These are phyloP conservation scores for Coprinopsis marcescibilis DNA, from an alignment of 768 basidiomycete species.

Conservation along the genomic window DNA sequence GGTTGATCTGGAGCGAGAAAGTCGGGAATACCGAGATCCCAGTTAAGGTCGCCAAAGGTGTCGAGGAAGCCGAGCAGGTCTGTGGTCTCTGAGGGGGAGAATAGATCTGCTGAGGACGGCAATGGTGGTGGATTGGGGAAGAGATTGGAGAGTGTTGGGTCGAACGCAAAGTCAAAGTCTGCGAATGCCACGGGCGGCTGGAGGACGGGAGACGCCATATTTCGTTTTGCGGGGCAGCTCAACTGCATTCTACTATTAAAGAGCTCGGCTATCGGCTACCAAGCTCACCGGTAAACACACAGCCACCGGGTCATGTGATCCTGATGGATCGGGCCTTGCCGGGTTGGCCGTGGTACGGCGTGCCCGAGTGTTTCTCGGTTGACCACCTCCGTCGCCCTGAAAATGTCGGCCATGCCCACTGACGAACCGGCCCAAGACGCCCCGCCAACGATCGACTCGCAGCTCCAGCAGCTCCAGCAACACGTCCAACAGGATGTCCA, in stretches of 20 bases:
- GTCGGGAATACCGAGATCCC: constrained; percentile 44
- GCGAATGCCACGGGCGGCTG: constrained; percentile 55
- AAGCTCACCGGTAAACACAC: background rate
- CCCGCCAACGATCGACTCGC: constrained; percentile 52
- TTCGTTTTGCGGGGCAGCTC: constrained; percentile 9
- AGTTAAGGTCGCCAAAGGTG: constrained; percentile 56
- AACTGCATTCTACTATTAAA: background rate
- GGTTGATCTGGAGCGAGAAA: constrained; percentile 4
- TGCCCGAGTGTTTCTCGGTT: constrained; percentile 16
- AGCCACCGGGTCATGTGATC: background rate
- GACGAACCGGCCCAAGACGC: constrained; percentile 56
- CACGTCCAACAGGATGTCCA: constrained; percentile 18
- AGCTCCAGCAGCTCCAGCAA: constrained; percentile 51
- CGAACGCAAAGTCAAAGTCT: constrained; percentile 71
- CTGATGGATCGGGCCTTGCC: constrained; percentile 9
- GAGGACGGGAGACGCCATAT: constrained; percentile 30
- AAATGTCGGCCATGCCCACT: constrained; percentile 73
- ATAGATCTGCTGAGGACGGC: constrained; percentile 70
- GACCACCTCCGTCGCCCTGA: constrained; percentile 19
- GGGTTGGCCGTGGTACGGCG: constrained; percentile 14
- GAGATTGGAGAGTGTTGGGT: constrained; percentile 50
- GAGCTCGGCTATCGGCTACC: constrained; percentile 3
- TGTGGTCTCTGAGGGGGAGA: constrained; percentile 72
- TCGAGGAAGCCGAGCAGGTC: constrained; percentile 80
- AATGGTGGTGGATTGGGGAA: constrained; percentile 60